These are phyloP conservation scores for Corylus avellana DNA, from an alignment of 306 rosid genomes.

Conservation along the genomic window DNA sequence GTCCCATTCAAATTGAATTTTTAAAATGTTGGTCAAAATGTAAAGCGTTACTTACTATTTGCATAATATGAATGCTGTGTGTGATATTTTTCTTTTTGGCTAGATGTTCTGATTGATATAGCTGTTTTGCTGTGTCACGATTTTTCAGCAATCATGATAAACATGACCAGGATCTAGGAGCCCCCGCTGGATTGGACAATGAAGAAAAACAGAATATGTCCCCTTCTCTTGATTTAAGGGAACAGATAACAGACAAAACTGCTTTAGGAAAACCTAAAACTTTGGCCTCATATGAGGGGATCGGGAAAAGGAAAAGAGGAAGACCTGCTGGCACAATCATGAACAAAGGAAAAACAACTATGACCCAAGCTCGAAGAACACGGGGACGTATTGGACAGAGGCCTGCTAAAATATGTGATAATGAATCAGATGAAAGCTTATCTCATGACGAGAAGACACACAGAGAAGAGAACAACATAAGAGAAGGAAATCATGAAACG, in stretches of 20 bases:
- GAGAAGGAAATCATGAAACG: constrained; percentile 23
- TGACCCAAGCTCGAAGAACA: constrained; percentile 50
- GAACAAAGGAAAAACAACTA: constrained; percentile 39
- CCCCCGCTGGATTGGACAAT: constrained; percentile 23
- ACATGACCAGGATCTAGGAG: constrained; percentile 38
- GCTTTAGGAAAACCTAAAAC: constrained; percentile 27
- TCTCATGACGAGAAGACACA: constrained; percentile 33
- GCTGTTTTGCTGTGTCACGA: constrained; percentile 14
- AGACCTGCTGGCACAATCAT: constrained; percentile 54
- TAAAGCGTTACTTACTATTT: neutral
- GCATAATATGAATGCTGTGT: neutral
- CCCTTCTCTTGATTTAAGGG: constrained; percentile 27
- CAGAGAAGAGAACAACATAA: constrained; percentile 29
- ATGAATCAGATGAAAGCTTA: constrained; percentile 60
- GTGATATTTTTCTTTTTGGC: neutral
- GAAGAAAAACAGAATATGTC: constrained; percentile 24
- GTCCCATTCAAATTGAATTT: neutral
- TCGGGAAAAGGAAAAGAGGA: constrained; percentile 63
- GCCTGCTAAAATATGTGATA: constrained; percentile 63
- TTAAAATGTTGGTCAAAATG: neutral
- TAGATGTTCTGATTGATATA: constrained; percentile 16
- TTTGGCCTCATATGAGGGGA: constrained; percentile 37
- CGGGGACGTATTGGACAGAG: constrained; percentile 42
- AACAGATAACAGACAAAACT: constrained; percentile 36
- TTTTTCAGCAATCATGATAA: constrained; percentile 48